These are phyloP conservation scores for Pseudisothecium myosuroides DNA, from an alignment of 225 moss, liverwort and hornwort species.

Conservation along the genomic window DNA sequence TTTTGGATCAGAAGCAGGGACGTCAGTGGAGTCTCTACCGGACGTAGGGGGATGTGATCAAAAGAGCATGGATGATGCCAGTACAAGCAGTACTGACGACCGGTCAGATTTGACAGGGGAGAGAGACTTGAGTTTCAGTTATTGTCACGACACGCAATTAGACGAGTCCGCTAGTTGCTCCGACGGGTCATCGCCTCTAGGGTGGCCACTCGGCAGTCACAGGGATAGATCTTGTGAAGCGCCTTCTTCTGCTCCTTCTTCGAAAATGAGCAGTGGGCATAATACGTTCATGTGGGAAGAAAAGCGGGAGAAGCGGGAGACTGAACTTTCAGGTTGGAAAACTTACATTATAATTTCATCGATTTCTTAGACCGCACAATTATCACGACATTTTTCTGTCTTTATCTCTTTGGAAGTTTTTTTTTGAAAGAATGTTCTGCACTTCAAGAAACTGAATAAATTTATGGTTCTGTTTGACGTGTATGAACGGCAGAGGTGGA, in stretches of 20 bases:
- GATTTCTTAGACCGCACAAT: background rate
- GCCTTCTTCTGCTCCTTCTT: slow-evolving; percentile 32
- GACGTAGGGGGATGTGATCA: slow-evolving; percentile 51
- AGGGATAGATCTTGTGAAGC: slow-evolving; percentile 41
- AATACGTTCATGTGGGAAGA: slow-evolving; percentile 95
- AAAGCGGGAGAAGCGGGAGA: slow-evolving; percentile 87
- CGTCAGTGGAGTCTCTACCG: background rate
- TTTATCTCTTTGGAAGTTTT: background rate
- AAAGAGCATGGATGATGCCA: slow-evolving; percentile 65
- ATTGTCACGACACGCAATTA: slow-evolving; percentile 45
- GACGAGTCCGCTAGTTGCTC: slow-evolving; percentile 70
- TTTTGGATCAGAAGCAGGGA: background rate
- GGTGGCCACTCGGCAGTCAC: slow-evolving; percentile 60
- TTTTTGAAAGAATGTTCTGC: background rate
- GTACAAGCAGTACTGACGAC: slow-evolving; percentile 63
- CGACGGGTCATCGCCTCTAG: slow-evolving; percentile 60
- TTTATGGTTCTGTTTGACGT: background rate
- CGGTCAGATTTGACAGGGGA: slow-evolving; percentile 63
- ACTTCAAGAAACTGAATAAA: background rate
- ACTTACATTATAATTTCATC: background rate
- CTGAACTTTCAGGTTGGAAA: slow-evolving; percentile 72
- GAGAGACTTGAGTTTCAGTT: slow-evolving; percentile 68
- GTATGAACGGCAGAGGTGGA: slow-evolving; percentile 57
- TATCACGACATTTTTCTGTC: background rate
- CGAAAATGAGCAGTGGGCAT: slow-evolving; percentile 46